Base-by-base conservation (phyloP, 2,329 filamentous ascomycete genomes). In the Taxawa tesnikishii region DNA sequence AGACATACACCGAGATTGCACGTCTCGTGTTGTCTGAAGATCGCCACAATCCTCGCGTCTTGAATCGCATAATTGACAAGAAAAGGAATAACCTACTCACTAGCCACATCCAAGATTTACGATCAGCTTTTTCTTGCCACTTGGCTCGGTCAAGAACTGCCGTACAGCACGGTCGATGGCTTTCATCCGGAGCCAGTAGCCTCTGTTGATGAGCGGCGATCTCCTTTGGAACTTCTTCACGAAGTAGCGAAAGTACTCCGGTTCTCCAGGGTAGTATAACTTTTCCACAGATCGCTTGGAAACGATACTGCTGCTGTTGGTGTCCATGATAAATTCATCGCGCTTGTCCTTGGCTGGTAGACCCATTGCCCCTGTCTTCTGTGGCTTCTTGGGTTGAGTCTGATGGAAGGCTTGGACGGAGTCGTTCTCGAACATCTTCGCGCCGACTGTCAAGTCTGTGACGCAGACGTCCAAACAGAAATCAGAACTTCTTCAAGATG, bases 241-340 rank as follows among this genome's bases (percentile, higher is more conserved):
- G 55, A 94, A 94, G 50, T 83, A 79, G 28, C 81, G 78, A 45
- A 90, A 88, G 61, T 83, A 93, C 52, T 92, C 81, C 16, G 80
- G 73, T 47, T 92, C 75, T 39, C 73, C 47, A 11, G 79, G 68
- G 49, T 82, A 79, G 55, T 94, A 94, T 10, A 93, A 63, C 44
- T 78, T 78, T 51, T 94, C 85, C n/a, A 94, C 87, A 46, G 84
- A 90, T 43, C 85, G 68, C 54, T 94, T 94, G 10, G 85, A 94
- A 11, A 87, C 79, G 44, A 94, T 94, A 49, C 83, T 92, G 56
- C 82, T 88, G 51, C 77, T 87, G 53, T 94, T 94, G 36, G 85
- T 94, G 36, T 53, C 50, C 53, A 56, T 56, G 38, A 57, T 51
- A 28, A 49, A 46, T 26, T 50, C 52, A 38, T 57, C 54, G 26